Base-by-base conservation (phyloP, 1,139 yeast species). In the Pichia sp. region DNA sequence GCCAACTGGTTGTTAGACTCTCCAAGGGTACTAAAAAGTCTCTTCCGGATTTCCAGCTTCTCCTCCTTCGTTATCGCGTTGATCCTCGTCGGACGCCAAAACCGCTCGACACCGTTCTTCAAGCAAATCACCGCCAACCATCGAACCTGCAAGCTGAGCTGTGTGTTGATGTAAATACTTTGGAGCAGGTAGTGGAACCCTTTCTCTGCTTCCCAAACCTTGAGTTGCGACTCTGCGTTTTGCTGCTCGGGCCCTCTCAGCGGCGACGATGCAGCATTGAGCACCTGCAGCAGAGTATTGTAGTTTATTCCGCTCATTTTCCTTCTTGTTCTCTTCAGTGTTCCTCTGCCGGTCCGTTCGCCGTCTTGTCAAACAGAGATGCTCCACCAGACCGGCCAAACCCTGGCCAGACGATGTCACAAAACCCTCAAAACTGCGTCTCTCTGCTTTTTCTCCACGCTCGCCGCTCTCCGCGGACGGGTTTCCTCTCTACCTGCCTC, bases 71-170 rank as follows among this genome's bases (percentile, higher is more conserved):
- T 61, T 15, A 90, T 82, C 1, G 88, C 81, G 59, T 67, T 64
- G 43, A 66, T 54, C 32, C 89, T 76, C 0, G 90, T 77, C 0
- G 84, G 74, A 56, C 97, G 75, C 98, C 98, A 92, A 64, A 82
- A 83, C 63, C 79, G 82, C 36, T 89, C 96, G 26, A 89, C 74
- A 1, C 96, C 95, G 69, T 92, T 93, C 65, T 93, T 93, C 68
- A 93, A 82, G 61, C 87, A 87, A 47, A 93, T 92, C 4, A 90
- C 78, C 0, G 96, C 92, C 45, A 92, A 73, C 96, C 96, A 90
- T 64, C 98, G 75, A 8, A 82, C 75, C 57, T 86, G 88, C 32
- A 85, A 70, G 0, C 89, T 79, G 15, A 80, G 63, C 0, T 81
- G 76, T 5, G 75, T 68, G 60, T 86, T 83, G 54, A 82, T 72